These are phyloP conservation scores for Helicocarpus griseus DNA, from an alignment of 2,329 filamentous ascomycete genomes.

Conservation along the genomic window DNA sequence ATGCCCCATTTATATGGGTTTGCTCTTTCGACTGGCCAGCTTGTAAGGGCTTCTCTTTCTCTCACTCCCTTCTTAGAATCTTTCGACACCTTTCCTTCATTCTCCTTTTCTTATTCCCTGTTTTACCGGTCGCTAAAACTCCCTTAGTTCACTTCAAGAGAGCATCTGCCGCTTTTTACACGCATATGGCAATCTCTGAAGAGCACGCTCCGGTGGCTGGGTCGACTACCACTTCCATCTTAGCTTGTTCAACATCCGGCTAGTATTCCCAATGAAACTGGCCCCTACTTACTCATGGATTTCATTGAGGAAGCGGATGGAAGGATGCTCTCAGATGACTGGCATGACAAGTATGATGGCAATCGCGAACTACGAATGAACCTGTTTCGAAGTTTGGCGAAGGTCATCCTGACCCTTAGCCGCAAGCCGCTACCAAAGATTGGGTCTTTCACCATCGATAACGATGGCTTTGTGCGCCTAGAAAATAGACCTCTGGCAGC, in stretches of 20 bases:
- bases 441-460: too few relatives aligned
- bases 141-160: too few relatives aligned
- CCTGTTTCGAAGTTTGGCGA: not conserved
- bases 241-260: not conserved
- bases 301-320: not conserved
- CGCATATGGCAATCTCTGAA: too few relatives aligned
- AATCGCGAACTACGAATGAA: not conserved
- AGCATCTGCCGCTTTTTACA: too few relatives aligned
- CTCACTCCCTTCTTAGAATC: not conserved
- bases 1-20: not conserved
- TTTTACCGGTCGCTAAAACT: too few relatives aligned
- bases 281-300: not conserved
- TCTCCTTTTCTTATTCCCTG: too few relatives aligned
- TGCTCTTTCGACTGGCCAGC: not conserved
- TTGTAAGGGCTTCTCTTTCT: too few relatives aligned
- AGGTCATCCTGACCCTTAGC: not conserved
- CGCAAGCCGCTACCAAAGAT: not conserved
- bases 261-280: not conserved
- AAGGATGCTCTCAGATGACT: not conserved
- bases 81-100: not conserved
- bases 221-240: too few relatives aligned
- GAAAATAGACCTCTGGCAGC: too few relatives aligned
- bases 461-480: too few relatives aligned
- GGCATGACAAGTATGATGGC: not conserved
- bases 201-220: too few relatives aligned